Evolutionary conservation across 2,329 filamentous ascomycete genomes (phyloP).

Genomic region (Fusarium sulawesiense): DNA sequence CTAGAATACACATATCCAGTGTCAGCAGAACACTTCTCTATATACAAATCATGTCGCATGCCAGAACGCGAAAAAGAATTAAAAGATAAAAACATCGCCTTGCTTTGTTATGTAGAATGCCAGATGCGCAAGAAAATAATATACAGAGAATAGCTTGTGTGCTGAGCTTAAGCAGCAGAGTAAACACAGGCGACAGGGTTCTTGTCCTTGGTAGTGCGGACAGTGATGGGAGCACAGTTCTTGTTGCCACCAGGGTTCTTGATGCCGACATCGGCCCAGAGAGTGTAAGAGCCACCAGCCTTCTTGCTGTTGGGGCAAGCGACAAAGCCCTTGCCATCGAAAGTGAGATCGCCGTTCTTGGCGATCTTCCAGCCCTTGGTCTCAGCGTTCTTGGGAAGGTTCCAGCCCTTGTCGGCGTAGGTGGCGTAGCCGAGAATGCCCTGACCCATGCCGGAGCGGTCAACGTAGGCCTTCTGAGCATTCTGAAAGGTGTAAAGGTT

Average conservation of each 20-base stretch:
- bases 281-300: conserved; percentile 52
- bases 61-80: neutral
- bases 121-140: neutral
- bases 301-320: conserved; percentile 63
- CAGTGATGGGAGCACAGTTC: conserved; percentile 53
- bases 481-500: conserved; percentile 56
- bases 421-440: conserved; percentile 65
- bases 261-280: conserved; percentile 52
- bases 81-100: neutral
- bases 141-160: neutral
- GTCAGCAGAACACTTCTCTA: neutral
- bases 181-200: conserved; percentile 45
- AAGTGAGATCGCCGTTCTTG: conserved; percentile 56
- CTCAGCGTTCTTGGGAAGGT: conserved; percentile 56
- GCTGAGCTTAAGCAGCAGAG: neutral
- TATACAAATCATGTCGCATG: neutral
- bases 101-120: neutral
- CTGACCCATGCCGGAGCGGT: conserved; percentile 69
- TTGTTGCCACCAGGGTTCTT: conserved; percentile 51
- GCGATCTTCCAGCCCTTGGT: conserved; percentile 60
- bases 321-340: conserved; percentile 58
- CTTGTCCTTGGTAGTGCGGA: conserved; percentile 44
- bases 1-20: neutral
- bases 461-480: conserved; percentile 61
- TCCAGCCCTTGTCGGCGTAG: conserved; percentile 45